Evolutionary conservation across 139 green algal genomes (phyloP).

Genomic region (Pleodorina starrii): DNA sequence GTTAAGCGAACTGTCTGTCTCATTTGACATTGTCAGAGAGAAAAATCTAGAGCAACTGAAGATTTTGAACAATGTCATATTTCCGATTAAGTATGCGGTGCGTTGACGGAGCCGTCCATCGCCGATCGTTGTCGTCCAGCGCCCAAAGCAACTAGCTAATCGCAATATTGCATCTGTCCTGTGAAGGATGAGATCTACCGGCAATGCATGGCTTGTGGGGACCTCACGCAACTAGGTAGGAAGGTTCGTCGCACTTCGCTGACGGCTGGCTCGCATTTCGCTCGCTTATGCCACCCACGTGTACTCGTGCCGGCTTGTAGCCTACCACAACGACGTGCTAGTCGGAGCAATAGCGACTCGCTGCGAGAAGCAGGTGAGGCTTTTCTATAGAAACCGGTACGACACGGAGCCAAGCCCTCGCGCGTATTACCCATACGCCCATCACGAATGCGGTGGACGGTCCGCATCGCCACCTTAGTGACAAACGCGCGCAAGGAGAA

Average conservation of each 20-base stretch:
- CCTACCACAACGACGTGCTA: slow-evolving; percentile 59
- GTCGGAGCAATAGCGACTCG: slow-evolving; percentile 54
- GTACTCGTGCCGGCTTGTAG: slow-evolving; percentile 4
- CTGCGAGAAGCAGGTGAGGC: slow-evolving; percentile 48
- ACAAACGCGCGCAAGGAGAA: no score
- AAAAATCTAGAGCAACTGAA: slow-evolving; percentile 83
- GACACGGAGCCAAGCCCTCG: no score
- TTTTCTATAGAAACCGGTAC: no score
- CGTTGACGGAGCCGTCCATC: no score
- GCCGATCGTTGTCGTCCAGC: no score
- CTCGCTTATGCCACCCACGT: background rate
- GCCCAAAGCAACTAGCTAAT: no score
- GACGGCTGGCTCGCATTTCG: background rate
- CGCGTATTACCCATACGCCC: no score
- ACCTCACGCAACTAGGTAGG: slow-evolving; percentile 65
- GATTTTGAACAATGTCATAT: slow-evolving; percentile 83
- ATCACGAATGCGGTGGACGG: no score
- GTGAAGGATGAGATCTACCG: slow-evolving; percentile 66
- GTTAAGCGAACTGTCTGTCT: slow-evolving; percentile 56
- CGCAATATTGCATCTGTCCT: no score
- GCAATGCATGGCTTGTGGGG: slow-evolving; percentile 61
- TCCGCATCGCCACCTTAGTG: no score
- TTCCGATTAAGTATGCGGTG: slow-evolving; percentile 87
- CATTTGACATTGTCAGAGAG: slow-evolving; percentile 66
- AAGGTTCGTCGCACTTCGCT: background rate